These are phyloP conservation scores for Dendrobium chrysotoxum DNA, from an alignment of 106 monocot genomes.

Conservation along the genomic window DNA sequence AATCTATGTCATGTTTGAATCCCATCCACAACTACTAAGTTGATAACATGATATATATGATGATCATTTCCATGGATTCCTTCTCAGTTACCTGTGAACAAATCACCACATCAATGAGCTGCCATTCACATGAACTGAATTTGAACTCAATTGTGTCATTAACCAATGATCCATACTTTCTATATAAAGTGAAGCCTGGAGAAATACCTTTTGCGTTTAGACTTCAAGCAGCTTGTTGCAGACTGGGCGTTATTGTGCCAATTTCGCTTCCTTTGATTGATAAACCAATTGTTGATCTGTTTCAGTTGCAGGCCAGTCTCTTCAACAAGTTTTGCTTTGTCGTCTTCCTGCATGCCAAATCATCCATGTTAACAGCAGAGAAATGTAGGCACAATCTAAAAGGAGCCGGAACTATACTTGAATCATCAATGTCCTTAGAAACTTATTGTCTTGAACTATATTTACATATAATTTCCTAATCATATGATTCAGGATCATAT, in stretches of 20 bases:
- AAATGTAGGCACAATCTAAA: background rate
- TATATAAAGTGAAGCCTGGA: background rate
- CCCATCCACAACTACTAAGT: too few relatives aligned
- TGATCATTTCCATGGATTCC: background rate
- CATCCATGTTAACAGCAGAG: background rate
- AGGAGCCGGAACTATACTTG: background rate
- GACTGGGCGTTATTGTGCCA: conserved; percentile 91
- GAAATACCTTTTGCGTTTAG: conserved; percentile 70
- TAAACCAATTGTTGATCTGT: conserved; percentile 98
- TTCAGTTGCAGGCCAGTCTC: conserved; percentile 93
- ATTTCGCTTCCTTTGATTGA: conserved; percentile 89
- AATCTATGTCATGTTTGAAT: too few relatives aligned
- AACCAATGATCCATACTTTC: background rate
- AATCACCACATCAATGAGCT: background rate
- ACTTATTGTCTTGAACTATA: too few relatives aligned
- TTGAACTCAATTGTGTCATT: background rate
- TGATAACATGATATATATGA: background rate
- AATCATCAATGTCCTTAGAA: too few relatives aligned
- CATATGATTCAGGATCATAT: too few relatives aligned
- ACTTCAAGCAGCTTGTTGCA: conserved; percentile 53
- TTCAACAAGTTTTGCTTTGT: conserved; percentile 92
- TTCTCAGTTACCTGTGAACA: background rate
- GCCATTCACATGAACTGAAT: background rate
- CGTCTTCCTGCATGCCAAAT: conserved; percentile 62
- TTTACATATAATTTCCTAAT: too few relatives aligned